Base-by-base conservation (phyloP, 352 stramenopile genomes). In the Pythium volutum region DNA sequence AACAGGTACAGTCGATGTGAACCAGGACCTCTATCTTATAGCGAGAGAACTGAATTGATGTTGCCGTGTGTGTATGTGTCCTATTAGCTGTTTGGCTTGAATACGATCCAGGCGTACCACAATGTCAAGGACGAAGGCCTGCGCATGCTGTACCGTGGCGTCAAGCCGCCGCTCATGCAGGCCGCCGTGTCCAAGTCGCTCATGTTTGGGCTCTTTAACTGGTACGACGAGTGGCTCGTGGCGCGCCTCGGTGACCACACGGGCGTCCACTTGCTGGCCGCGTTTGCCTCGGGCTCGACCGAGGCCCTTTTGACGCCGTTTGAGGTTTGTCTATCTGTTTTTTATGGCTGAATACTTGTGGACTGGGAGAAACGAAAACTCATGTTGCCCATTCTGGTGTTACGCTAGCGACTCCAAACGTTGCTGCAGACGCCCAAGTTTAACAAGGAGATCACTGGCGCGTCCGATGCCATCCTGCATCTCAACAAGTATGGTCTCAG, bases 131-230 rank as follows among this genome's bases (percentile, higher is more conserved):
- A 65, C 48, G 79, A 91, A 59, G 83, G 84, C 5, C 63, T 81
- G 41, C 18, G 63, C 14, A 86, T 88, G 73, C 68, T 94, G 12
- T 96, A 95, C 25, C 80, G 88, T 14, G 88, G 88, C n/a, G 76
- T 96, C 3, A 87, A 87, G 46, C 86, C 88, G 14, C 88, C 88
- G 29, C 71, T 96, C 26, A 58, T 95, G 39, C 87, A 95, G 64
- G 87, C 86, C 9, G 86, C 84, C 38, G 80, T 95, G 39, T 93
- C 86, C 50, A 96, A 94, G 62, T 92, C 84, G 41, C 77, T 95
- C 48, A 96, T 96, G 88, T 96, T 96, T 66, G 88, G 88, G 8
- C 71, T 95, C 0, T 96, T 94, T 65, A 94, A 95, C 64, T 91
- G 81, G 65, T 96, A 95, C 65, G 69, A 91, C 56, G 74, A 88